phyloP scores from a whole-genome alignment of 495 filamentous ascomycete genomes.

The Aspergillus heteromorphus region DNA sequence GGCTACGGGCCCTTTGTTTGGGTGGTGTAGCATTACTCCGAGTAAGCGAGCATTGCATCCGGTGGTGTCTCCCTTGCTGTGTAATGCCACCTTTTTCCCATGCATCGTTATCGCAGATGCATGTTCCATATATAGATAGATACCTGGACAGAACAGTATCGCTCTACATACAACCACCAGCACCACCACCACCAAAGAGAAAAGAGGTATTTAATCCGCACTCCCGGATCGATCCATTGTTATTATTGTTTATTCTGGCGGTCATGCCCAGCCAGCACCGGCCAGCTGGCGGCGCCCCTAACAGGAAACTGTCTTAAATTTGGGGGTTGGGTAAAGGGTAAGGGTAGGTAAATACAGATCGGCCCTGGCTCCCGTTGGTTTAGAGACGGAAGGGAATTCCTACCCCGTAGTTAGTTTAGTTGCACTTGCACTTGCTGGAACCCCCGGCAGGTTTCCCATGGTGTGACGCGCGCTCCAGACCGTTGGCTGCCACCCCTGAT shows the following conservation, averaged over 20 bases:
- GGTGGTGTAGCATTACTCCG: not conserved
- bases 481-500: not conserved
- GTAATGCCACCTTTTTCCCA: not conserved
- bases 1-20: not conserved
- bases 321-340: not conserved
- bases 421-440: too few species aligned
- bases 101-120: slow-evolving; percentile 1
- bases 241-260: too few species aligned
- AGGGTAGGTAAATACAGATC: not conserved
- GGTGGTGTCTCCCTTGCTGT: slow-evolving; percentile 1
- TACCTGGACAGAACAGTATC: not conserved
- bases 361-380: not conserved
- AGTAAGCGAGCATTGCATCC: not conserved
- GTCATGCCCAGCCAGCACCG: too few species aligned
- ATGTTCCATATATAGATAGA: not conserved
- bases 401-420: not conserved
- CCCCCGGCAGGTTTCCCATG: not conserved
- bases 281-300: not conserved
- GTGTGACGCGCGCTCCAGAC: slow-evolving; percentile 1
- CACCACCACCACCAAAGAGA: not conserved
- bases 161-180: not conserved
- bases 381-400: not conserved
- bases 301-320: not conserved
- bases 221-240: not conserved
- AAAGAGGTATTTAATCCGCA: not conserved